Evolutionary conservation across 2,329 filamentous ascomycete species (phyloP).

Genomic region (Sordariomycetes sp.): DNA sequence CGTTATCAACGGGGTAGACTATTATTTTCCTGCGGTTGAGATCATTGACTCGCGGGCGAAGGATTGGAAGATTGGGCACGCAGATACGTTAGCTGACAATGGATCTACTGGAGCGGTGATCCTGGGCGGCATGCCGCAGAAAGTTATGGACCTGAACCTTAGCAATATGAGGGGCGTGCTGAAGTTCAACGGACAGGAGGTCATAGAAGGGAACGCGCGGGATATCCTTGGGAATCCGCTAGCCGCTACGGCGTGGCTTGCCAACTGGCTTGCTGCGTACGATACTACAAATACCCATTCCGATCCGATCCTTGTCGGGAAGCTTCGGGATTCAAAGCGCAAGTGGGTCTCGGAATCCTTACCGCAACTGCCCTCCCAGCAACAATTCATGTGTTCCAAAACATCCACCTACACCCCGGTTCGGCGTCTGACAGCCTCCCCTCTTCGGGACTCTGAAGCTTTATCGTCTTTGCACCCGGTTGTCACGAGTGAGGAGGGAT

Average conservation of each 20-base stretch:
- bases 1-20: constrained; percentile 14
- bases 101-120: constrained; percentile 13
- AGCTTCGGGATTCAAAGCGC: constrained; percentile 3
- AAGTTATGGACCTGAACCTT: constrained; percentile 11
- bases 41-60: constrained; percentile 15
- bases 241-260: constrained; percentile 12
- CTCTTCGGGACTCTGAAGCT: no score
- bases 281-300: no score
- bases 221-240: constrained; percentile 13
- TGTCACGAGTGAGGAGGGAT: no score
- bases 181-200: constrained; percentile 11
- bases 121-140: constrained; percentile 12
- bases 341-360: background rate
- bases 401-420: no score
- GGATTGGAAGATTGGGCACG: constrained; percentile 13
- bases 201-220: constrained; percentile 13
- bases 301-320: constrained; percentile 12
- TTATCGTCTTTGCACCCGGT: no score
- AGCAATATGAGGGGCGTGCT: constrained; percentile 11
- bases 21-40: constrained; percentile 14
- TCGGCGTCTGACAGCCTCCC: no score
- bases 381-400: no score
- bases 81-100: constrained; percentile 14
- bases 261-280: constrained; percentile 12
- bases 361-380: no score